Conservation (phyloP, 2,329 filamentous ascomycete genomes). For the Camillea tinctor region DNA sequence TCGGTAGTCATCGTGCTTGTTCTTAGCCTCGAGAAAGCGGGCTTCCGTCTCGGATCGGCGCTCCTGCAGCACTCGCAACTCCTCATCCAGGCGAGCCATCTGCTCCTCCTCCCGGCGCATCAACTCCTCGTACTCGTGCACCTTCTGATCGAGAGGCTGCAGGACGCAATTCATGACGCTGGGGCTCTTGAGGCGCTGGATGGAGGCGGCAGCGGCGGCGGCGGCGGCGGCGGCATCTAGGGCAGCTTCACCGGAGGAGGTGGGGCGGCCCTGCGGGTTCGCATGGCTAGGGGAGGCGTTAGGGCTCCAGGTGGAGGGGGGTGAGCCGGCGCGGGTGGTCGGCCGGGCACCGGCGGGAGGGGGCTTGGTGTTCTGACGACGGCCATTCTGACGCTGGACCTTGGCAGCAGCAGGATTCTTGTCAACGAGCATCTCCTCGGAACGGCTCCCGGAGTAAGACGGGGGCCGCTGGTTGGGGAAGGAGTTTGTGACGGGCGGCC, state of each 20-base stretch:
- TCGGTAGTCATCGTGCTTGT: slow-evolving; percentile 44
- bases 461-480: slow-evolving; percentile 28
- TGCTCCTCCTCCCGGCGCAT: slow-evolving; percentile 43
- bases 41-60: slow-evolving; percentile 40
- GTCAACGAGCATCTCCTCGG: slow-evolving; percentile 32
- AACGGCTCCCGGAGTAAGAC: slow-evolving; percentile 31
- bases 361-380: slow-evolving; percentile 18
- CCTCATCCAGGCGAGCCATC: slow-evolving; percentile 43
- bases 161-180: slow-evolving; percentile 44
- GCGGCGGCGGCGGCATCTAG: slow-evolving; percentile 8
- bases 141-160: slow-evolving; percentile 44
- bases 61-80: slow-evolving; percentile 41
- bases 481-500: slow-evolving; percentile 30
- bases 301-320: slow-evolving; percentile 21
- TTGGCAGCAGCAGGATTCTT: slow-evolving; percentile 18
- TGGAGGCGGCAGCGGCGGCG: slow-evolving; percentile 13
- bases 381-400: slow-evolving; percentile 28
- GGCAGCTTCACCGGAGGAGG: slow-evolving; percentile 4
- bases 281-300: slow-evolving; percentile 21
- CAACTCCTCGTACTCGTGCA: slow-evolving; percentile 41
- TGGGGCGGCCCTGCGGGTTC: slow-evolving; percentile 6
- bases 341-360: slow-evolving; percentile 20
- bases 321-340: slow-evolving; percentile 23
- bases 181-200: slow-evolving; percentile 45
- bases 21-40: slow-evolving; percentile 42